phyloP scores from a whole-genome alignment of 2,329 filamentous ascomycete genomes.

The Samsoniella hepiali region DNA sequence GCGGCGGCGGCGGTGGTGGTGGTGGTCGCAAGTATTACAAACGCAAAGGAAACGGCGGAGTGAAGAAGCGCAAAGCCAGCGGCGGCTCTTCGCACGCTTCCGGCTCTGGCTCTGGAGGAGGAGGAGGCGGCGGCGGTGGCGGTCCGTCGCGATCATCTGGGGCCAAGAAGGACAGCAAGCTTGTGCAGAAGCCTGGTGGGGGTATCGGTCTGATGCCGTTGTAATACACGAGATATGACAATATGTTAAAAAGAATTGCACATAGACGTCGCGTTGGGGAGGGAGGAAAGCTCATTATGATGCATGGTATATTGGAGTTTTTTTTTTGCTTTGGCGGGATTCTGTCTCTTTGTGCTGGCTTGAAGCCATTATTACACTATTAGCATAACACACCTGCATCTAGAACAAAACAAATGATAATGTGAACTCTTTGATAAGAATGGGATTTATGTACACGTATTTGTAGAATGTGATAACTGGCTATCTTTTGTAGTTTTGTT shows the following conservation, averaged over 20 bases:
- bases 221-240: conserved; percentile 22
- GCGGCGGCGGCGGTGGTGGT: background rate
- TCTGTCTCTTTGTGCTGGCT: background rate
- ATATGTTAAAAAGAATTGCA: background rate
- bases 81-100: conserved; percentile 18
- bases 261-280: background rate
- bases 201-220: conserved; percentile 40
- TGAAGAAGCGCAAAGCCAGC: conserved; percentile 24
- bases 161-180: conserved; percentile 29
- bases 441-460: background rate
- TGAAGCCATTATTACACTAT: background rate
- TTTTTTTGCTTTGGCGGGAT: conserved; percentile 1
- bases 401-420: background rate
- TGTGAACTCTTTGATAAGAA: background rate
- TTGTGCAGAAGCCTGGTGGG: conserved; percentile 33
- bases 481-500: too few species aligned
- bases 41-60: conserved; percentile 26
- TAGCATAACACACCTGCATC: conserved; percentile 3
- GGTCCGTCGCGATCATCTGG: conserved; percentile 9
- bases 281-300: background rate
- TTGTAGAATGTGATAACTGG: background rate
- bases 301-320: conserved; percentile 13
- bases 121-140: background rate
- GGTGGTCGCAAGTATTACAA: conserved; percentile 26
- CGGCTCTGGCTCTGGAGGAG: conserved; percentile 18